phyloP scores from a whole-genome alignment of 2,329 filamentous ascomycete species.

The Colletotrichum sp. region DNA sequence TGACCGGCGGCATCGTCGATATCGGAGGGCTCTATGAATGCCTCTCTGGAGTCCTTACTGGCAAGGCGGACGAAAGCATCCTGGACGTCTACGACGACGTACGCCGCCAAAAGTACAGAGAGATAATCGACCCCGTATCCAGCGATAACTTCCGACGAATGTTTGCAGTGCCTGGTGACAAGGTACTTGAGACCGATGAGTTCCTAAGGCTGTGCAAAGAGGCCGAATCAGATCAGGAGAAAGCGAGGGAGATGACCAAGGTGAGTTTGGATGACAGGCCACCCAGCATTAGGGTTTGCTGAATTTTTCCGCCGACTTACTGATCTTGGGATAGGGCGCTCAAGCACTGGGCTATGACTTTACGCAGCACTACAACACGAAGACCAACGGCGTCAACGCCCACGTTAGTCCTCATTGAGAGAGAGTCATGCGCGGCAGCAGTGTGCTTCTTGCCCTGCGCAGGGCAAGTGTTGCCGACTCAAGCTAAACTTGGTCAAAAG shows the following conservation, averaged over 20 bases:
- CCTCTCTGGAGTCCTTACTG: slow-evolving; percentile 48
- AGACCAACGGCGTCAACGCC: neutral
- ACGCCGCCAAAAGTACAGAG: slow-evolving; percentile 48
- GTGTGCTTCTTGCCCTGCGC: neutral
- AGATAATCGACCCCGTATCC: slow-evolving; percentile 45
- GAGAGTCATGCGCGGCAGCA: neutral
- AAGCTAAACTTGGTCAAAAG: neutral
- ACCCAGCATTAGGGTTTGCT: neutral
- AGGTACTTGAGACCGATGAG: slow-evolving; percentile 27
- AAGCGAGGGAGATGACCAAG: slow-evolving; percentile 37
- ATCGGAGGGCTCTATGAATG: slow-evolving; percentile 66
- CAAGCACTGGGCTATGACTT: slow-evolving; percentile 41
- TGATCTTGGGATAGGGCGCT: neutral
- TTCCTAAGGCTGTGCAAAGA: slow-evolving; percentile 40
- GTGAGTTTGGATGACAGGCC: slow-evolving; percentile 34
- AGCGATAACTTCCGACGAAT: slow-evolving; percentile 47
- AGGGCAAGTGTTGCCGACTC: neutral
- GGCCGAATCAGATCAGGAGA: slow-evolving; percentile 35
- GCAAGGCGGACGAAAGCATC: slow-evolving; percentile 44
- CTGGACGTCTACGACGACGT: slow-evolving; percentile 48
- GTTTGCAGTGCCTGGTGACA: slow-evolving; percentile 39
- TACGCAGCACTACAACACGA: slow-evolving; percentile 44
- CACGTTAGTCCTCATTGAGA: neutral
- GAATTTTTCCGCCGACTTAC: neutral
- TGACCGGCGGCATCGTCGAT: slow-evolving; percentile 68